Evolutionary conservation across 1,284 basidiomycete species (phyloP).

Genomic region (Fomes fomentarius): DNA sequence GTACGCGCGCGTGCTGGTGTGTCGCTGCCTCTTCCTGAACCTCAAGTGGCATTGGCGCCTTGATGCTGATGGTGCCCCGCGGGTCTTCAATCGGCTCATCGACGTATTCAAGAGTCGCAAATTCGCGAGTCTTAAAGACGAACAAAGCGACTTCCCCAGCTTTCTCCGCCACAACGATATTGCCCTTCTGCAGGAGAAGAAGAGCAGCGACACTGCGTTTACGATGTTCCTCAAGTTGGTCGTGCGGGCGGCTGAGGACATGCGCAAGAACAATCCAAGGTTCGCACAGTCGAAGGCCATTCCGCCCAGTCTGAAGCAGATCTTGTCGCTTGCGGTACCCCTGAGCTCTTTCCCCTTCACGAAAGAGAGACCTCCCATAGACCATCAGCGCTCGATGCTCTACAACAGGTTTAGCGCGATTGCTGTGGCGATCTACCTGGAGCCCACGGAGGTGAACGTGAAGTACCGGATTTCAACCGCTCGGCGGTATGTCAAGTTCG

Average conservation of each 20-base stretch:
- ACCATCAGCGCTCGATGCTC: slow-evolving; percentile 75
- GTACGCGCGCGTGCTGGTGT: slow-evolving; percentile 76
- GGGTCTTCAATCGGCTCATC: slow-evolving; percentile 68
- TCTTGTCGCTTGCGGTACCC: slow-evolving; percentile 82
- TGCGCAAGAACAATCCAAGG: slow-evolving; percentile 28
- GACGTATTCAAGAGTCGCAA: slow-evolving; percentile 83
- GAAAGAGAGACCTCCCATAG: slow-evolving; percentile 53
- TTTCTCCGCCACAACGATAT: slow-evolving; percentile 75
- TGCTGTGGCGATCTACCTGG: slow-evolving; percentile 78
- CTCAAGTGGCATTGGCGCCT: slow-evolving; percentile 69
- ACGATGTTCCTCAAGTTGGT: slow-evolving; percentile 83
- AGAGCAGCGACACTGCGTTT: slow-evolving; percentile 73
- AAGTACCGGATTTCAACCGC: slow-evolving; percentile 62
- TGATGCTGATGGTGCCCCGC: slow-evolving; percentile 62
- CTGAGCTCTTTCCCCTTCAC: slow-evolving; percentile 72
- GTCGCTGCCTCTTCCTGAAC: slow-evolving; percentile 75
- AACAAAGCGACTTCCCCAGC: slow-evolving; percentile 74
- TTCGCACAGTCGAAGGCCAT: slow-evolving; percentile 2
- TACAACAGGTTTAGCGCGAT: slow-evolving; percentile 87
- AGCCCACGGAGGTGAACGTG: slow-evolving; percentile 55
- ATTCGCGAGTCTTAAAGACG: slow-evolving; percentile 79
- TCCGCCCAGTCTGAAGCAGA: slow-evolving; percentile 62
- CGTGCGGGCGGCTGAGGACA: slow-evolving; percentile 52
- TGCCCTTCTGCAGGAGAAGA: slow-evolving; percentile 54
- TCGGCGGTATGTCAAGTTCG: slow-evolving; percentile 71